Percentiles rank a stretch among this genome's conserved stretches.
phyloP scores from a whole-genome alignment of 768 basidiomycete genomes.

The Megacollybia marginata region DNA sequence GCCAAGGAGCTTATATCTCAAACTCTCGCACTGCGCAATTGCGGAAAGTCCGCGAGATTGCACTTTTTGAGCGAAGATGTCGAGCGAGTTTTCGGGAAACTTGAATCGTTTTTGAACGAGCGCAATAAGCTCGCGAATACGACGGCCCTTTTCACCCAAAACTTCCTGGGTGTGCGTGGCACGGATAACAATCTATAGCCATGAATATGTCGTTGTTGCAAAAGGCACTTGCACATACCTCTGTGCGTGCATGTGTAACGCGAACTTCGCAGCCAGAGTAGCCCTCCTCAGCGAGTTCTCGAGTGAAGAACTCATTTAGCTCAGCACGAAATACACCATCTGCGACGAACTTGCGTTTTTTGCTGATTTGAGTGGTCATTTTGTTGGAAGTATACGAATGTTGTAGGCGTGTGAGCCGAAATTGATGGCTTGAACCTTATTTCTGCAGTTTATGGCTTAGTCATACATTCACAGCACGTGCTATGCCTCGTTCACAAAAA shows the following conservation, averaged over 20 bases:
- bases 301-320: constrained; percentile 97
- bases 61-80: constrained; percentile 99
- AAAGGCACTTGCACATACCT: constrained; percentile 41
- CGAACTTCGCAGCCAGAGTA: constrained; percentile 99
- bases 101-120: constrained; percentile 99
- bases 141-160: constrained; percentile 97
- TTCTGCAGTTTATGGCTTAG: neutral
- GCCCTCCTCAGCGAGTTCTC: constrained; percentile 97
- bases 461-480: neutral
- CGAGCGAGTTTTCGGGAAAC: constrained; percentile 98
- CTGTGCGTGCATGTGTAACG: constrained; percentile 97
- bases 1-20: constrained; percentile 98
- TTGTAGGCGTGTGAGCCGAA: neutral
- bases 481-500: constrained; percentile 65
- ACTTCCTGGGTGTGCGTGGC: constrained; percentile 99
- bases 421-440: neutral
- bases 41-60: constrained; percentile 97
- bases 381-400: constrained; percentile 21
- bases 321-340: constrained; percentile 99
- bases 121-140: constrained; percentile 96
- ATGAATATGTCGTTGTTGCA: neutral
- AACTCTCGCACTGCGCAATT: constrained; percentile 96
- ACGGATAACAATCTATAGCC: constrained; percentile 88
- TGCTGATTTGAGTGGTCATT: constrained; percentile 88
- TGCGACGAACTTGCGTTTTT: constrained; percentile 97